Percentiles rank a stretch among this genome's conserved stretches.
Conservation (phyloP, 1,284 basidiomycete species). For the Trichosporon coremiiforme region DNA sequence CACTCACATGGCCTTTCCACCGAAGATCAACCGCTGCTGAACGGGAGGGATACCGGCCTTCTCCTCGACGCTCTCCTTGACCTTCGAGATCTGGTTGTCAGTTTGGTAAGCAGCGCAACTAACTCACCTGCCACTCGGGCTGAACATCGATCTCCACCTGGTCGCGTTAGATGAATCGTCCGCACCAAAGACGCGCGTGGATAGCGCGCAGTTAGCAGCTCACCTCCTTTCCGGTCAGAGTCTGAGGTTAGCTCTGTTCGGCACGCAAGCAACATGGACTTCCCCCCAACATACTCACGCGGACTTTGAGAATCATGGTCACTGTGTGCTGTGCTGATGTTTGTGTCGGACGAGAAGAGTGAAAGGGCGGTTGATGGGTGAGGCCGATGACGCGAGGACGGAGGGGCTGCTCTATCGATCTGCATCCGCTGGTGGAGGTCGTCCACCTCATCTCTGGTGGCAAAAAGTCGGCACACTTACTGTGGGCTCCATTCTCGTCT, state of each 20-base stretch:
- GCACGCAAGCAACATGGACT: not conserved
- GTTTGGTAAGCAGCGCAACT: not conserved
- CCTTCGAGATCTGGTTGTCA: constrained; percentile 73
- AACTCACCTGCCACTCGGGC: constrained; percentile 76
- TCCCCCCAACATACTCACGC: constrained; percentile 38
- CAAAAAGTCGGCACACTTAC: constrained; percentile 3
- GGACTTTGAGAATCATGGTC: constrained; percentile 56
- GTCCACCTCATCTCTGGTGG: constrained; percentile 16
- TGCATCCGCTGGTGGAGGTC: constrained; percentile 17
- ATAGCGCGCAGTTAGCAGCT: constrained; percentile 20
- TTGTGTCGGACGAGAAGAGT: not conserved
- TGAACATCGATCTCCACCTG: constrained; percentile 87
- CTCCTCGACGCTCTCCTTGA: constrained; percentile 99
- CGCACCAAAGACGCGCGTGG: not conserved
- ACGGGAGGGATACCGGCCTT: constrained; percentile 97
- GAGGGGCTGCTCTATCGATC: constrained; percentile 8
- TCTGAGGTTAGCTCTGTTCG: constrained; percentile 36
- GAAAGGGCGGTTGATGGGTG: not conserved
- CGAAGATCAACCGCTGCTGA: constrained; percentile 93
- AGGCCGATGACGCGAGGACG: constrained; percentile 14
- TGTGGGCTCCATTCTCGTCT: constrained; percentile 2
- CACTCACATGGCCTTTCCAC: constrained; percentile 91
- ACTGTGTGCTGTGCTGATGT: not conserved
- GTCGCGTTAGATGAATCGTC: not conserved
- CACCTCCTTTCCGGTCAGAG: constrained; percentile 53